Evolutionary conservation across 108 stramenopile species (phyloP), one percentile per base, ranked within the genome.

Genomic region (Phaeodactylum tricornutum): DNA sequence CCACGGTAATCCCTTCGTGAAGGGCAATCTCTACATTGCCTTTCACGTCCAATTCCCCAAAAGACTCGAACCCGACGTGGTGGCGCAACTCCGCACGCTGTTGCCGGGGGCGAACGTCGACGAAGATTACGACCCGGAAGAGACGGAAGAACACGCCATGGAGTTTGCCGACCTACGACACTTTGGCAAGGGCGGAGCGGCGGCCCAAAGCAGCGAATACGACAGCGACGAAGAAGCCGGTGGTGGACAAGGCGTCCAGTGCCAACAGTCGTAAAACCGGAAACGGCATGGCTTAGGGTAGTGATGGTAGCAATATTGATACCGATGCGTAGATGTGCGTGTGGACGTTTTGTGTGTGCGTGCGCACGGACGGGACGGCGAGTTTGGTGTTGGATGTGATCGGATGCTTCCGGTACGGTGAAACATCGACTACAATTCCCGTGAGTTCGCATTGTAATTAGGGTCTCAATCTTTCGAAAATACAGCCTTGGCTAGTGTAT

Each of bases 11-110:
- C 96, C 96, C 11, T 95, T 92, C 43, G 74, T 81, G 38, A 71
- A 79, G 46, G 98, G 98, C 1, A 89, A 95, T 45, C 50, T 99
- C 29, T 83, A 95, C 45, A 68, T 99, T 23, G 52, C 82, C 47
- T 98, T 98, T 57, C 87, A 82, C 40, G 91, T 93, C 41, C 53
- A 61, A 53, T 98, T 95, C 71, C 97, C 90, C 8, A 56, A 79
- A 17, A 49, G 65, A 6, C 61, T 78, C 19, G 46, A 35, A 21
- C 58, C 80, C 14, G 50, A 64, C n/a, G 32, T 80, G n/a, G 66
- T 74, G 1, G 57, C 69, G 12, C 53, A 76, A 29, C 41, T 97
- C 40, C 51, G 64, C 47, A 44, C 70, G 15, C 29, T 84, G 6
- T 50, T 89, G 43, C 92, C 92, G 12, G 81, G 75, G 46, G 69